Conservation (phyloP, 345 rosid genomes). For the Alliaria petiolata region DNA sequence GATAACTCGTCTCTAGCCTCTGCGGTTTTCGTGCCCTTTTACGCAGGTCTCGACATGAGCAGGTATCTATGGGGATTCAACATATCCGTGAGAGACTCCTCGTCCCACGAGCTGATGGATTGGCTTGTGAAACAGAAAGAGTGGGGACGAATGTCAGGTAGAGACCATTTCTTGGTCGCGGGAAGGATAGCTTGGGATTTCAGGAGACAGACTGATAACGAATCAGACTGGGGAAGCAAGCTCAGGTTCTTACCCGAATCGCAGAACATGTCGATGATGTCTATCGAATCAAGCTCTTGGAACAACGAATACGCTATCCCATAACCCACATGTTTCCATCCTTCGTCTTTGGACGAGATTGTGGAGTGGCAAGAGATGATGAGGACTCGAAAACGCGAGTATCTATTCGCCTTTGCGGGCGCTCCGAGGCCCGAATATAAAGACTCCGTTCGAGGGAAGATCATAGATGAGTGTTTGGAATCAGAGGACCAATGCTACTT, state of each 20-base stretch:
- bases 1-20: constrained; percentile 57
- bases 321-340: constrained; percentile 67
- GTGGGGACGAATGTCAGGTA: constrained; percentile 54
- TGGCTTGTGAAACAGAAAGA: constrained; percentile 49
- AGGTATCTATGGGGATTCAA: constrained; percentile 52
- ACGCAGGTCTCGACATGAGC: constrained; percentile 66
- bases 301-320: constrained; percentile 64
- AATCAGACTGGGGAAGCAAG: constrained; percentile 66
- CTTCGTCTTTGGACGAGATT: constrained; percentile 36
- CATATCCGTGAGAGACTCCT: constrained; percentile 43
- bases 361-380: constrained; percentile 49
- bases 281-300: constrained; percentile 62
- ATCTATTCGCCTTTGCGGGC: constrained; percentile 56
- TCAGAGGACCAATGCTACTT: constrained; percentile 42
- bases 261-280: constrained; percentile 57
- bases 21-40: constrained; percentile 56
- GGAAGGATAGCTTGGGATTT: constrained; percentile 86
- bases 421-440: constrained; percentile 58
- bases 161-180: constrained; percentile 63
- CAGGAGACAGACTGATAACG: constrained; percentile 53
- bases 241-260: constrained; percentile 62
- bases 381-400: constrained; percentile 38
- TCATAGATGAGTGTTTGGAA: constrained; percentile 55
- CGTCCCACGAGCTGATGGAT: constrained; percentile 40
- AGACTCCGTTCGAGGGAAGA: constrained; percentile 52